Evolutionary conservation across 2,329 filamentous ascomycete species (phyloP), one percentile per base, ranked within the genome.

Genomic region (Dactylellina parvicollis): DNA sequence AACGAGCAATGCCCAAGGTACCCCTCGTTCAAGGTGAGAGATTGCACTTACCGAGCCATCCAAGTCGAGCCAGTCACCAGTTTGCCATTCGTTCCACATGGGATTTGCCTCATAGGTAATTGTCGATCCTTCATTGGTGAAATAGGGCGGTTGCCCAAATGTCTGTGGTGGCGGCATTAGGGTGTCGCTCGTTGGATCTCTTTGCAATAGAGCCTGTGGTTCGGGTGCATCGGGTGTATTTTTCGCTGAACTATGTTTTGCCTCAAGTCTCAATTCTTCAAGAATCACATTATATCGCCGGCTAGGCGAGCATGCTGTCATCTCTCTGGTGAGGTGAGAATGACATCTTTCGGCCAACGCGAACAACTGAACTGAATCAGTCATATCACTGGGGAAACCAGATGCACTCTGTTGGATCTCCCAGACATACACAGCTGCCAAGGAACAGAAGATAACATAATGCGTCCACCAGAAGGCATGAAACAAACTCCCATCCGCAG

Each of bases 201-300:
- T 5, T 46, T 57, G 14, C n/a, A 42, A 24, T 28, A 56, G 20
- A 24, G 54, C 40, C 56, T 66, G 28, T 12, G 52, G 12, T 28
- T 59, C 18, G 18, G 38, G 28, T 40, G 30, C 20, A 38, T 36
- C 44, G 22, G 72, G 26, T 12, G 69, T 49, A 34, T 67, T 72
- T 20, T 61, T 57, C 7, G 60, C 40, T 59, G 74, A 79, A 20
- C 71, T 34, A 30, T 74, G 44, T n/a, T 62, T 75, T 12, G 74
- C 83, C 61, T 84, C 82, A 5, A 79, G 76, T 42, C 82, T 78
- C 20, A 84, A 74, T 61, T 84, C 83, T 49, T 83, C 82, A 8
- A 84, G 75, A 44, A 84, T 84, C 52, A 84, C 84, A 28, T 82
- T 82, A 46, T 84, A 84, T 38, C 82, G 80, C 4, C 82, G 80